Evolutionary conservation across 768 basidiomycete genomes (phyloP), one percentile per base, ranked within the genome.

Genomic region (Kwoniella dendrophila): DNA sequence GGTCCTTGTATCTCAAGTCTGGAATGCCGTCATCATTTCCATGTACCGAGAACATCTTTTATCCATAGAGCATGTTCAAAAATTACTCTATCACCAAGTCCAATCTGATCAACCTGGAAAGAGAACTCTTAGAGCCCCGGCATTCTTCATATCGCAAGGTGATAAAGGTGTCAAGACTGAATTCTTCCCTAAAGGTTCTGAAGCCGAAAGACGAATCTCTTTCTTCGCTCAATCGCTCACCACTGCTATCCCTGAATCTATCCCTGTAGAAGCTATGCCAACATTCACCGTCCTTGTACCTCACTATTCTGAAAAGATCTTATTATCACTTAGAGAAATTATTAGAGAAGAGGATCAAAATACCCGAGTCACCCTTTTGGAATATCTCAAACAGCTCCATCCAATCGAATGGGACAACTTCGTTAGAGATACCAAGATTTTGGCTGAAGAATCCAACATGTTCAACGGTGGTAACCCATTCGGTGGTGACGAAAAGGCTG

Each of bases 11-110:
- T 96, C 94, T 16, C 96, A 97, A 81, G 94, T 99, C 57, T 98
- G 96, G 96, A 99, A 99, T 77, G 96, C 96, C 24, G 88, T 99
- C 81, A 96, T 99, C 81, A 98, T 99, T 69, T 98, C 95, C 14
- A 99, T 99, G 96, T 99, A 98, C 80, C 88, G 96, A 74, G 96
- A 99, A 79, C 96, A 98, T 77, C 80, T 99, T n/a, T 83, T 98
- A 34, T 97, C 94, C 49, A 99, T 99, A 74, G 93, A 97, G 70
- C 96, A 99, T 72, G 95, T 99, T 41, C 96, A 99, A 81, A 96
- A 95, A 78, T 81, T 98, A 11, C 86, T 98, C 8, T 98, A 99
- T 71, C 96, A 98, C 79, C 96, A 99, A 77, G 90, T 98, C 30
- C 92, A 95, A 68, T 87, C 87, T 16, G 86, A 90, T 14, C 88